These are phyloP conservation scores for Globisporangium spinosum DNA, from an alignment of 352 stramenopile species.

Conservation along the genomic window DNA sequence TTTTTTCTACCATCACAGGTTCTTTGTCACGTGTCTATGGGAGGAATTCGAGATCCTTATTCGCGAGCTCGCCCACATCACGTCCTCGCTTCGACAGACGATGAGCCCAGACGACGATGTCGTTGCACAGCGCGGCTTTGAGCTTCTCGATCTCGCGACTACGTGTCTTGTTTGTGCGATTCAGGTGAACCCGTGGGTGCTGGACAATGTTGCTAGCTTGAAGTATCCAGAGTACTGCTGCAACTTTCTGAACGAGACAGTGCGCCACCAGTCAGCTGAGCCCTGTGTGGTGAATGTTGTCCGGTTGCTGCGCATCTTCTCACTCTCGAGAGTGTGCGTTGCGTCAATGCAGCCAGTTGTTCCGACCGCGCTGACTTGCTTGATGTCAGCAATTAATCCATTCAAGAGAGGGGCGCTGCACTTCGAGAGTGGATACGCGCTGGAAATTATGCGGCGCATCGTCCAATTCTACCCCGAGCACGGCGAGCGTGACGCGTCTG, in stretches of 20 bases:
- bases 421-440: slow-evolving; percentile 55
- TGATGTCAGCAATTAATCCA: slow-evolving; percentile 51
- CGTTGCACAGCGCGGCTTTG: slow-evolving; percentile 57
- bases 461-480: slow-evolving; percentile 68
- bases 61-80: slow-evolving; percentile 62
- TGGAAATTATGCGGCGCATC: slow-evolving; percentile 77
- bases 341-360: slow-evolving; percentile 50
- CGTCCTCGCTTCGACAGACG: slow-evolving; percentile 53
- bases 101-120: slow-evolving; percentile 65
- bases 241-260: slow-evolving; percentile 59
- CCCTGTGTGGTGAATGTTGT: slow-evolving; percentile 59
- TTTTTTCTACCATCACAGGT: slow-evolving; percentile 18
- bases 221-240: slow-evolving; percentile 68
- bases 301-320: slow-evolving; percentile 66
- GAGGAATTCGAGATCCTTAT: slow-evolving; percentile 77
- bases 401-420: slow-evolving; percentile 48
- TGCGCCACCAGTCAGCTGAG: slow-evolving; percentile 58
- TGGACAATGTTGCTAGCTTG: slow-evolving; percentile 47
- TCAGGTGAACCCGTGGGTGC: slow-evolving; percentile 63
- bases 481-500: slow-evolving; percentile 46
- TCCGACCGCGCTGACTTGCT: slow-evolving; percentile 50
- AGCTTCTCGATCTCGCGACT: slow-evolving; percentile 67
- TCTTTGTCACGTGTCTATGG: slow-evolving; percentile 77
- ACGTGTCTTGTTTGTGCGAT: slow-evolving; percentile 73
- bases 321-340: slow-evolving; percentile 51